A percentile compares a stretch with the other conserved stretches of the same genome.
These are phyloP conservation scores for Apiotrichum laibachii DNA, from an alignment of 1,284 basidiomycete genomes.

Conservation along the genomic window DNA sequence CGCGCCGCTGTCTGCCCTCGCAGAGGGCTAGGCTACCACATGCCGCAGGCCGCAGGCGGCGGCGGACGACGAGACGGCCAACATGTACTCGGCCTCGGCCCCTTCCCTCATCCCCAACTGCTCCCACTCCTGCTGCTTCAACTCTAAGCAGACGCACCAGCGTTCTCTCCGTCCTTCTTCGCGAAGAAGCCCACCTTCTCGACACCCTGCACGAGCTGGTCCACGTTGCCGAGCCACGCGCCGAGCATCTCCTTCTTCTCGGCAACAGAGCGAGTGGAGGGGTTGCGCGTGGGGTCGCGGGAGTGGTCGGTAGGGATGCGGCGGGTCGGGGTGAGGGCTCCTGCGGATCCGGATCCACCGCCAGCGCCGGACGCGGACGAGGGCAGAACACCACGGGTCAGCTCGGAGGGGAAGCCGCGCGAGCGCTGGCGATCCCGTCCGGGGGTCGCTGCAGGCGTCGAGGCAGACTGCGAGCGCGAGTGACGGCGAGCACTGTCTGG, in stretches of 20 bases:
- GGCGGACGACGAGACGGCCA: too few species aligned
- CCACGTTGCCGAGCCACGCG: conserved; percentile 79
- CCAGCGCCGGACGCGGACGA: not conserved
- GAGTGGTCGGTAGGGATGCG: conserved; percentile 9
- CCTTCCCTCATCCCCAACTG: too few species aligned
- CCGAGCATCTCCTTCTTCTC: conserved; percentile 80
- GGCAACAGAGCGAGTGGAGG: conserved; percentile 56
- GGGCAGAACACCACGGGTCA: conserved; percentile 40
- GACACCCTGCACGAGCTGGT: conserved; percentile 78
- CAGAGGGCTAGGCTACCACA: too few species aligned
- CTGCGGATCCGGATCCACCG: not conserved
- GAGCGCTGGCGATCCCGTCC: conserved; percentile 2
- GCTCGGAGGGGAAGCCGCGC: conserved; percentile 37
- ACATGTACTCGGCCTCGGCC: too few species aligned
- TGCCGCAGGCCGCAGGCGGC: too few species aligned
- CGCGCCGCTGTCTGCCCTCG: too few species aligned
- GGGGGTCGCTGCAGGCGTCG: not conserved
- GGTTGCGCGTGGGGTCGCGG: not conserved
- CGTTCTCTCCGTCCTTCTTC: not conserved
- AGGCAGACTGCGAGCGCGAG: conserved; percentile 37
- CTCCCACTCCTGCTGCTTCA: too few species aligned
- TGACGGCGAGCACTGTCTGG: conserved; percentile 24
- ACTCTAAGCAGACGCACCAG: not conserved
- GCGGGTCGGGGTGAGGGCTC: conserved; percentile 13
- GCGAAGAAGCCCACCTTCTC: conserved; percentile 74